Percentiles rank a stretch among this genome's conserved stretches.
Conservation (phyloP, 345 rosid species). For the Pistacia atlantica region DNA sequence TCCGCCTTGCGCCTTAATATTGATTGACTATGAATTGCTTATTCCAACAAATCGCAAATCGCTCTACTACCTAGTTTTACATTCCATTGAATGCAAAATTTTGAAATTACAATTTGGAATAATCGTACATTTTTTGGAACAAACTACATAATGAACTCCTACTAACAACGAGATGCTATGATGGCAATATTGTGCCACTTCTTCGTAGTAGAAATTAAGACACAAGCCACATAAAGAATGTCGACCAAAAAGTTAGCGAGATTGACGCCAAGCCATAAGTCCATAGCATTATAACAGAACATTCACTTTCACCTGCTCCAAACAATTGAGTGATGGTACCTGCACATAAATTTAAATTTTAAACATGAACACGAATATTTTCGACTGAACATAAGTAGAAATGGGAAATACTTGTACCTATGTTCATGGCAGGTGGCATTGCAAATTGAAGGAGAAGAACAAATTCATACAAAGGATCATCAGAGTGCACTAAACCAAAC, state of each 20-base stretch:
- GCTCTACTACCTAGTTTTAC: background rate
- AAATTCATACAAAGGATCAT: constrained; percentile 69
- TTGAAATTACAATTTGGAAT: too few species aligned
- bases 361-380: background rate
- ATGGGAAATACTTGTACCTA: constrained; percentile 27
- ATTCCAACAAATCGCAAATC: background rate
- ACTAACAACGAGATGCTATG: background rate
- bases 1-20: background rate
- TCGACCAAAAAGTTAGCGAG: constrained; percentile 70
- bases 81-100: background rate
- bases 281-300: constrained; percentile 73
- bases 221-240: constrained; percentile 69
- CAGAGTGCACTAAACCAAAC: constrained; percentile 50
- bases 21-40: background rate
- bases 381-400: background rate
- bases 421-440: constrained; percentile 67
- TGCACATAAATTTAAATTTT: constrained; percentile 11
- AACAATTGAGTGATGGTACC: constrained; percentile 71
- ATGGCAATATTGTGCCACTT: background rate
- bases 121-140: too few species aligned
- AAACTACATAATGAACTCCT: too few species aligned
- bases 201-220: constrained; percentile 19
- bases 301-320: constrained; percentile 65
- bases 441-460: constrained; percentile 69
- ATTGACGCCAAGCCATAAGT: constrained; percentile 61